Base-by-base conservation (phyloP, 805 yeast genomes). In the Lipomyces chichibuensis region DNA sequence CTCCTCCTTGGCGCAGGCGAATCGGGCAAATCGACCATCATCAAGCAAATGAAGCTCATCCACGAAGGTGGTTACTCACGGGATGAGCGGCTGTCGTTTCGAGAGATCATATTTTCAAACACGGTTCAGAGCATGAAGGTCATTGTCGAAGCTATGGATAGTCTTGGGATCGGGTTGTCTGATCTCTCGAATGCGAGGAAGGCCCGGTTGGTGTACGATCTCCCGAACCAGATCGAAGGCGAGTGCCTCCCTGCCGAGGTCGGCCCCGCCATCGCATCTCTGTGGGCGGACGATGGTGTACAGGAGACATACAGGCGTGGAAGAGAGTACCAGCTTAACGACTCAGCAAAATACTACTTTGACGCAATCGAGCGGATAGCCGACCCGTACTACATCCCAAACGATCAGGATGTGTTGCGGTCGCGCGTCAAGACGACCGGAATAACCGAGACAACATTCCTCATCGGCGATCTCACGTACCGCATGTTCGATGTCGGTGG, bases 361-460 rank as follows among this genome's bases (percentile, higher is more conserved):
- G 89, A 88, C 51, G 85, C 88, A 71, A 85, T 90, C n/a, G 75
- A 75, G 60, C 85, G 86, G 57, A 88, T 91, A 77, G 86, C 89
- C 0, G 81, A 85, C 64, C 85, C 86, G 0, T 79, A 82, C 66
- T 93, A 92, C 76, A 73, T 84, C 9, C 93, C 97, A 69, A 79
- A 87, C 7, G 92, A 94, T 77, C 86, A 84, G 64, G 99, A 95
- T 77, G 92, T 95, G 64, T 80, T 95, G 71, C 88, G 85, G 73
- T 98, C 97, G 3, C 83, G 99, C 46, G 91, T 95, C 74, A 93
- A 94, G 79, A 94, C 99, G 14, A 93, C 98, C 0, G 99, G 99
- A 2, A 92, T 95, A 62, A 90, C 96, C 0, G 97, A 94, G 77
- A 89, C 95, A 5, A 84, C 83, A 63, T 93, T 95, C 79, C 82